Base-by-base conservation (phyloP, 345 rosid genomes). In the Alliaria petiolata region DNA sequence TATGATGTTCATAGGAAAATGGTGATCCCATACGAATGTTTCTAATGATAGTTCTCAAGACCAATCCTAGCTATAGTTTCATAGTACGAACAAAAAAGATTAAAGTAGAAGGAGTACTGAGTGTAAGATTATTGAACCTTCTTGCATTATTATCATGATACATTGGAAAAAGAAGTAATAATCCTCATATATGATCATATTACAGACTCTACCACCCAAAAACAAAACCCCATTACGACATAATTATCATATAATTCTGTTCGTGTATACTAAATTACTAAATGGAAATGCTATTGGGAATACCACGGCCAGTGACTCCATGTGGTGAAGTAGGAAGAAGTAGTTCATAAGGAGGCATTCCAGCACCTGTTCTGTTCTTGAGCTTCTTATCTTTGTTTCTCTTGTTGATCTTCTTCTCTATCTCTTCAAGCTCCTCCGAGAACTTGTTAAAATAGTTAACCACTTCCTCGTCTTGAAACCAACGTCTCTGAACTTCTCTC, bases 261-360 rank as follows among this genome's bases (percentile, higher is more conserved):
- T 15, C 15, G 62, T 40, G 52, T 13, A 54, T 58, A 70, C 15
- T n/a, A n/a, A n/a, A n/a, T n/a, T 22, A 22, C 74, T 73, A 91
- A 31, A 95, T 95, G 6, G 98, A 93, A 61, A 93, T 76, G 82
- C 98, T 89, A 62, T 93, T 93, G 4, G 97, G 98, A 67, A 93
- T 89, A 67, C 98, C 97, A 51, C 97, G 86, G 63, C 95, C 96
- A 0, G 96, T 93, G 46, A 91, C 98, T 22, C 98, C 97, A 3
- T 92, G 89, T 25, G 80, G 83, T 34, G 98, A 93, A 14, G 91
- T 74, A 43, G 95, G 98, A 4, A 87, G 77, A 7, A 93, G 83
- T 60, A 93, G 83, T 72, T 95, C 97, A 25, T 95, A 95, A 1
- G 95, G 93, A 5, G 97, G 96, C 66, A 89, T 81, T 7, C 98